Conservation (phyloP, 2,329 filamentous ascomycete genomes). For the Sclerotinia nivalis region DNA sequence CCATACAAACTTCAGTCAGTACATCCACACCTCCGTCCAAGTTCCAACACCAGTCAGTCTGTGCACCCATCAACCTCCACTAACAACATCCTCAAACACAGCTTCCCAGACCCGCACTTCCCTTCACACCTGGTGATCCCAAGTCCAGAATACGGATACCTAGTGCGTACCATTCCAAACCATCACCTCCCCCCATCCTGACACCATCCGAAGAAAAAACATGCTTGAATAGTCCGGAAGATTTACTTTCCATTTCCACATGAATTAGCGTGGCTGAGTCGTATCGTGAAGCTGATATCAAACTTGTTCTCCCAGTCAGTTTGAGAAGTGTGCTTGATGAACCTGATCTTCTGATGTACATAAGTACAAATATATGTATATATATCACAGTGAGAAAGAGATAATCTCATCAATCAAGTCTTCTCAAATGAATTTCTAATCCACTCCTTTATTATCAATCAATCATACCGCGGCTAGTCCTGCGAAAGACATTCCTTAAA, state of each 20-base stretch:
- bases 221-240: too few relatives aligned
- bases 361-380: neutral
- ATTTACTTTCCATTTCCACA: neutral
- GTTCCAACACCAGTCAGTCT: neutral
- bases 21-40: neutral
- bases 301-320: neutral
- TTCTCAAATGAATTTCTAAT: neutral
- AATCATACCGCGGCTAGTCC: neutral
- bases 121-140: neutral
- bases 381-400: neutral
- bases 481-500: slow-evolving; percentile 7
- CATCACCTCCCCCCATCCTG: neutral
- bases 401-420: neutral
- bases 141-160: neutral
- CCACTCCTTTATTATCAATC: neutral
- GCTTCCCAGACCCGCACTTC: neutral
- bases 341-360: neutral
- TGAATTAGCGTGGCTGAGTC: neutral
- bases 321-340: neutral
- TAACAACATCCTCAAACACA: neutral
- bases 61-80: neutral
- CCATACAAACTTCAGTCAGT: neutral
- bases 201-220: neutral
- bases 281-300: slow-evolving; percentile 1
- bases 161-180: neutral